Evolutionary conservation across 495 filamentous ascomycete genomes (phyloP).

Genomic region (Aspergillus hancockii): DNA sequence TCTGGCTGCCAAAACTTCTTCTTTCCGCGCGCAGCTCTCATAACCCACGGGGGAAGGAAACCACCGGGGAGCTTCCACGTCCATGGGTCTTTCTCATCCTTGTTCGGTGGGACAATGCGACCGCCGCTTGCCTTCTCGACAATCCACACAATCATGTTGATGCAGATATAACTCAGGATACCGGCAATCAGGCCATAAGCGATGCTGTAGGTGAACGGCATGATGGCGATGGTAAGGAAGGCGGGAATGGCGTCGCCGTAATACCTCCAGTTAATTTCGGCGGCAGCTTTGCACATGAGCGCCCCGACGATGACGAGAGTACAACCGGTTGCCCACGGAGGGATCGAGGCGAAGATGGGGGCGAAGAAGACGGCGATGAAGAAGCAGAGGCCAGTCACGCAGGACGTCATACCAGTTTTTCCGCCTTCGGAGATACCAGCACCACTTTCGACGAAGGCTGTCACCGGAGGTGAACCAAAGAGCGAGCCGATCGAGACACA

Average conservation of each 20-base stretch:
- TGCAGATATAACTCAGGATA: conserved; percentile 68
- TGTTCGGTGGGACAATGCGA: conserved; percentile 69
- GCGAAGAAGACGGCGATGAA: conserved; percentile 87
- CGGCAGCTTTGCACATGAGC: conserved; percentile 74
- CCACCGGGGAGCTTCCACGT: conserved; percentile 67
- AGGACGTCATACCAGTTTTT: conserved; percentile 78
- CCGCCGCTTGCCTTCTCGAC: conserved; percentile 64
- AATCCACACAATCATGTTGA: conserved; percentile 67
- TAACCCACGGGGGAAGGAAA: conserved; percentile 68
- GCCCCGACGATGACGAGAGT: conserved; percentile 79
- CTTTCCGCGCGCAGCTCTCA: conserved; percentile 60
- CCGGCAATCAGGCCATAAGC: conserved; percentile 79
- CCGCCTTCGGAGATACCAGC: conserved; percentile 84
- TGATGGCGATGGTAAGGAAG: conserved; percentile 75
- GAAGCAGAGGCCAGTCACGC: conserved; percentile 74
- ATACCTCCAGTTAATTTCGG: conserved; percentile 84
- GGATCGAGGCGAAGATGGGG: conserved; percentile 82
- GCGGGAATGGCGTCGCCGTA: conserved; percentile 76
- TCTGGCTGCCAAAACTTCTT: conserved; percentile 63
- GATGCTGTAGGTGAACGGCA: conserved; percentile 87
- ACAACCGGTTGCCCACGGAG: conserved; percentile 80
- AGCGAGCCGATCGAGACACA: conserved; percentile 76
- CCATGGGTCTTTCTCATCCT: conserved; percentile 73
- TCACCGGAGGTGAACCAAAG: conserved; percentile 73
- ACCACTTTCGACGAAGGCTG: conserved; percentile 80